Evolutionary conservation across 192 early-diverging fungal genomes (phyloP), one percentile per base, ranked within the genome.

Genomic region (Backusella psychrophila): DNA sequence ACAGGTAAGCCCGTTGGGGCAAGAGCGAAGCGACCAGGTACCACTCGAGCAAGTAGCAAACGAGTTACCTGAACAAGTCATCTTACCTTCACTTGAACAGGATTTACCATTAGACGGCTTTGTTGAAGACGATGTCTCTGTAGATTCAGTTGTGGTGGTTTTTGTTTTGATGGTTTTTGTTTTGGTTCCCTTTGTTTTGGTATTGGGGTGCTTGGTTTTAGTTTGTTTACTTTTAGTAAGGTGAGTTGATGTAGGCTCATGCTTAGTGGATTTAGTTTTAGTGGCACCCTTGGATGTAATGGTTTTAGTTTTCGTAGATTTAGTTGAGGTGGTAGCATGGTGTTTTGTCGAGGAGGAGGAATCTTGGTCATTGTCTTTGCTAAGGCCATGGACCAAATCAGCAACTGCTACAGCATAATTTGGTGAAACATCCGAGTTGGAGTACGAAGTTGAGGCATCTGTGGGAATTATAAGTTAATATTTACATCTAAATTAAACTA

Each of bases 371-470:
- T 6, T 14, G 19, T 31, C 38, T 42, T 33, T 38, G 36, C 29
- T 49, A 34, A 36, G 38, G 2, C 38, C 29, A 52, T 78, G 77
- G 52, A 78, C 71, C 15, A 78, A 38, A 15, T 44, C 19, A 53
- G 75, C 75, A 52, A 81, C 53, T 17, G 77, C 81, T 17, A 12
- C 6, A 34, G 77, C 81, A 73, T 76, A 78, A 46, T 78, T 79
- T 26, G 77, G 77, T 44, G 41, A 72, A 59, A 70, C 69, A 21
- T 81, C 85, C n/a, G 79, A 69, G 73, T 91, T 91, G n/a, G 56
- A 76, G 56, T 88, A 89, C 0, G 89, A 80, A 70, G 91, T 89
- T 35, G 91, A 92, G 0, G 87, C 86, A 78, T 94, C 78, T 76
- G 71, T 69, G 33, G 23, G 26, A 33, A 66, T 17, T 6, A 67